These are phyloP conservation scores for Gossypium lobatum DNA, from an alignment of 441 rosid species.

Conservation along the genomic window DNA sequence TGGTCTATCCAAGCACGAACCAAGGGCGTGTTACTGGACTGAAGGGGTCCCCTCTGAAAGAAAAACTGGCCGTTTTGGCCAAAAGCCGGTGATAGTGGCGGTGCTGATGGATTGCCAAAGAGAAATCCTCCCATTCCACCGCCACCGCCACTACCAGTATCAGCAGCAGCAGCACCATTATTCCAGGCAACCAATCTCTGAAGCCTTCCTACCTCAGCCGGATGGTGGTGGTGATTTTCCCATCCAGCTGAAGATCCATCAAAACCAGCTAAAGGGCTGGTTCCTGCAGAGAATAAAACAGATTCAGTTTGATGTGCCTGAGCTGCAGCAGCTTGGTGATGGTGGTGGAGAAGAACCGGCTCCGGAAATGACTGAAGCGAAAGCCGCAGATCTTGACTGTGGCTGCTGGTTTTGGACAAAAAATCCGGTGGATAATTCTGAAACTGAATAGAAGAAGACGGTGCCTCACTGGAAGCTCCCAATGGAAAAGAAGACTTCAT, in stretches of 20 bases:
- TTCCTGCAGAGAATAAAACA: slow-evolving; percentile 42
- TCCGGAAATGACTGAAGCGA: slow-evolving; percentile 75
- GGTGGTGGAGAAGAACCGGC: slow-evolving; percentile 42
- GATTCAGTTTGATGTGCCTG: slow-evolving; percentile 44
- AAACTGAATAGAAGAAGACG: slow-evolving; percentile 46
- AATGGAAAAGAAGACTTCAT: slow-evolving; percentile 73
- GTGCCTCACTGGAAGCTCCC: slow-evolving; percentile 44
- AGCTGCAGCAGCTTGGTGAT: slow-evolving; percentile 12
- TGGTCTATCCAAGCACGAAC: slow-evolving; percentile 87
- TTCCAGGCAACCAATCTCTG: slow-evolving; percentile 70
- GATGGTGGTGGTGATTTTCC: slow-evolving; percentile 40
- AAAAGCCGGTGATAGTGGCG: slow-evolving; percentile 47
- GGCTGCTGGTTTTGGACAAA: slow-evolving; percentile 59
- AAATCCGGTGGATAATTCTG: slow-evolving; percentile 62
- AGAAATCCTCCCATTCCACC: slow-evolving; percentile 47
- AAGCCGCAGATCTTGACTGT: slow-evolving; percentile 76
- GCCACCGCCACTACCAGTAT: slow-evolving; percentile 26
- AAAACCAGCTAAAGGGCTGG: slow-evolving; percentile 52
- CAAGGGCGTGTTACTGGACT: slow-evolving; percentile 91
- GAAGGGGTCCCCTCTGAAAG: slow-evolving; percentile 99
- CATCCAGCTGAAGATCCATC: slow-evolving; percentile 56
- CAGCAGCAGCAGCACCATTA: slow-evolving; percentile 27
- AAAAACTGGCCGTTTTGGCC: slow-evolving; percentile 65
- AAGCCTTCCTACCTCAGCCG: slow-evolving; percentile 51
- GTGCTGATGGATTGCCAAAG: slow-evolving; percentile 40